These are phyloP conservation scores for Epithele typhae DNA, from an alignment of 768 basidiomycete species.

Conservation along the genomic window DNA sequence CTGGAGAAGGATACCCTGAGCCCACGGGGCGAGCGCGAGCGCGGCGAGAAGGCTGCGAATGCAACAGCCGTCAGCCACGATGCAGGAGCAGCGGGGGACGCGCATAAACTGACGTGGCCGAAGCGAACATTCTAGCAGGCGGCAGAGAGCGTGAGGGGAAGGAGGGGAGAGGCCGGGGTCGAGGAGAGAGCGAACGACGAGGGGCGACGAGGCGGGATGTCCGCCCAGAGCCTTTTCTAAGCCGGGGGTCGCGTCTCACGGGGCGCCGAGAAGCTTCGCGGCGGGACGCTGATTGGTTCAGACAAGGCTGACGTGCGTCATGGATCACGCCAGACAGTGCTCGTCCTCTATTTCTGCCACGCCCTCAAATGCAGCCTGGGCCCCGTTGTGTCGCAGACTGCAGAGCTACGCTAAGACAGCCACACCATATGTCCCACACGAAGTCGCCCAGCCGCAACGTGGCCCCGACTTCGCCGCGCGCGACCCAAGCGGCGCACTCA, in stretches of 20 bases:
- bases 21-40: slow-evolving; percentile 41
- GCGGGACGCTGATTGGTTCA: too few relatives aligned
- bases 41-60: slow-evolving; percentile 36
- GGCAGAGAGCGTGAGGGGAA: slow-evolving; percentile 11
- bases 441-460: too few relatives aligned
- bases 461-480: too few relatives aligned
- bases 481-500: too few relatives aligned
- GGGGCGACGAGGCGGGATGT: slow-evolving; percentile 6
- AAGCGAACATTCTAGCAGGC: slow-evolving; percentile 43
- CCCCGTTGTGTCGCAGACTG: too few relatives aligned
- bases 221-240: slow-evolving; percentile 1
- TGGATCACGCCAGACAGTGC: too few relatives aligned
- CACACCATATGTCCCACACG: too few relatives aligned
- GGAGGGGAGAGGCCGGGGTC: slow-evolving; percentile 12
- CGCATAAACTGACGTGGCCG: slow-evolving; percentile 37
- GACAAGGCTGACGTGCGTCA: too few relatives aligned
- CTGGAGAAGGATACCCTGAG: slow-evolving; percentile 34
- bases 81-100: background rate
- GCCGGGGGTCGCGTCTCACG: too few relatives aligned
- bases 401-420: too few relatives aligned
- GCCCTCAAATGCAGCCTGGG: too few relatives aligned
- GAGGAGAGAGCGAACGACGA: slow-evolving; percentile 2
- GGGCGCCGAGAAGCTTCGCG: slow-evolving; percentile 8
- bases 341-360: too few relatives aligned
- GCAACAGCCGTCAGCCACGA: background rate